Base-by-base conservation (phyloP, 208 protist species). In the Borovskyia barvae region DNA sequence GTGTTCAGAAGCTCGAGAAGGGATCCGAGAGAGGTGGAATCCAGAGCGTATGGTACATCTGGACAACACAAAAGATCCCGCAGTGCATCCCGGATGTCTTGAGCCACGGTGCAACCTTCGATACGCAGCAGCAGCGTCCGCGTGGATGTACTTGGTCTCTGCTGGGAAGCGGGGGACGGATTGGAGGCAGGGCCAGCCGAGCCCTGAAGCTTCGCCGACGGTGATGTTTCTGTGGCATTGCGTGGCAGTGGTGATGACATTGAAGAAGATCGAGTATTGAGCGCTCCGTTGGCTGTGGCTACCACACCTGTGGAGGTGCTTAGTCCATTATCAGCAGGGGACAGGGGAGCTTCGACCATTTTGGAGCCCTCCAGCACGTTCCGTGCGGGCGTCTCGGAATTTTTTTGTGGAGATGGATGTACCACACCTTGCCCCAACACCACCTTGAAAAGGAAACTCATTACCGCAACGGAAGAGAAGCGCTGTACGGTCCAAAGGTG, bases 391-490 rank as follows among this genome's bases (percentile, higher is more conserved):
- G 25, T 26, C 25, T n/a, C 19, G n/a, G 32, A 20, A 20, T 3
- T 59, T 26, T n/a, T 26, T 47, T 15, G 4, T 12, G 68, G 40
- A 28, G 25, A 19, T 1, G 87, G 87, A 50, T 94, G 87, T 12
- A 94, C 87, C n/a, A 94, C 82, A 15, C 66, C 56, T 20, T 91
- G 66, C 4, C 87, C 87, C 14, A 94, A 56, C n/a, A 94, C 57
- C 2, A 68, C 69, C 40, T 76, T 86, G 22, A 91, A 76, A 9
- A 94, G 45, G 51, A 88, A 80, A 51, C 87, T 94, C 87, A 94
- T 94, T 47, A n/a, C n/a, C 47, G 3, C 17, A 53, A 11, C 35
- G 9, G 37, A 49, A 61, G 47, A 26, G n/a, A n/a, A n/a, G n/a
- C n/a, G n/a, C n/a, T n/a, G n/a, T n/a, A n/a, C n/a, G n/a, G n/a